Base-by-base conservation (phyloP, 2,329 filamentous ascomycete genomes). In the Coniochaeta sp. region DNA sequence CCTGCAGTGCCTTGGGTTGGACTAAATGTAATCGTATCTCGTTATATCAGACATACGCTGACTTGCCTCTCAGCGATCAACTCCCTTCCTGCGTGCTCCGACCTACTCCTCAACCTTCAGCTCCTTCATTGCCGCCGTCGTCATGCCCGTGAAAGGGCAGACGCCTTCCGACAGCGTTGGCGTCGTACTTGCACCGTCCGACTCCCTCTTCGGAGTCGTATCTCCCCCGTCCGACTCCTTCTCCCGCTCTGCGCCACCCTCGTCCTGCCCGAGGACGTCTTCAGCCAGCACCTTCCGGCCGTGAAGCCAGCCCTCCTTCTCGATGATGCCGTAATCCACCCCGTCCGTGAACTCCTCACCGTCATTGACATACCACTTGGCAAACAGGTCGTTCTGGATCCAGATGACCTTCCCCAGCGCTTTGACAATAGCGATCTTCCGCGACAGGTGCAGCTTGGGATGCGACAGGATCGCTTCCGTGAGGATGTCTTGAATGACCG, bases 371-470 rank as follows among this genome's bases (percentile, higher is more conserved):
- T 91, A 89, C 87, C 89, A 93, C 71, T 89, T 89, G n/a, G 89
- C 88, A 71, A 93, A 90, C 32, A 93, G 79, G 72, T 93, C 90
- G 70, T 93, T 93, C 73, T 93, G 90, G 65, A 93, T 92, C 89
- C 90, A 93, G 64, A 93, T 87, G 28, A 93, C 86, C 72, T 95
- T 93, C 63, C 85, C 85, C 24, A 93, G 78, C 0, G 90, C 90
- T 70, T 88, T 89, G 55, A 93, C 81, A 4, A 93, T 80, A 24
- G 84, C 87, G 19, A 89, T 86, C 75, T 93, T 93, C 73, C 83
- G 82, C 60, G 80, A 78, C 66, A 90, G 79, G 40, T 81, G 79
- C 40, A 95, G 77, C 2, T 82, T 81, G 1, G 89, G 89, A 67
- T 91, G 82, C 3, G 82, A 87, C 57, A 93, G 81, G 58, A 93